phyloP scores from a whole-genome alignment of 2,329 filamentous ascomycete species.

The Trichoderma asperellum region DNA sequence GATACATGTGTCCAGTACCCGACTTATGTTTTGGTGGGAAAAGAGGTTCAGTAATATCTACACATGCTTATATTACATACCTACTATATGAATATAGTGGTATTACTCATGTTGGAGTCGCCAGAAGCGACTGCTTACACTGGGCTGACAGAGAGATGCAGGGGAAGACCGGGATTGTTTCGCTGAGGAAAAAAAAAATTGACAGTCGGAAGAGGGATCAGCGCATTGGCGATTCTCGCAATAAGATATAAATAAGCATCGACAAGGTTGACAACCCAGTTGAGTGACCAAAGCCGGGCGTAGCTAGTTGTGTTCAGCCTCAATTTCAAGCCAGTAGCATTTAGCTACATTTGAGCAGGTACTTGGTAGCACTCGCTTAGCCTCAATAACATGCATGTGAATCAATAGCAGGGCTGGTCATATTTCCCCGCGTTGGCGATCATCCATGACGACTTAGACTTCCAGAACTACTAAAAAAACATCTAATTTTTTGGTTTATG shows the following conservation, averaged over 20 bases:
- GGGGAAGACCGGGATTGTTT: background rate
- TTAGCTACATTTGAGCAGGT: background rate
- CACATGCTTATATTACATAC: background rate
- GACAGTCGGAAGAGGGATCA: background rate
- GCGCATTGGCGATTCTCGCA: background rate
- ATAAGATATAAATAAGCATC: background rate
- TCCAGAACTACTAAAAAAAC: background rate
- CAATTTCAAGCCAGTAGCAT: background rate
- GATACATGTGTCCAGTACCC: background rate
- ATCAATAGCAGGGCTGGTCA: background rate
- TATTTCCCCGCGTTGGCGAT: conserved; percentile 14
- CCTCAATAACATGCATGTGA: background rate
- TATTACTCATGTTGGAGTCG: background rate
- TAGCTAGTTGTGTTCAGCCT: conserved; percentile 7
- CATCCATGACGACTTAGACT: background rate
- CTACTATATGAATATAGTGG: background rate
- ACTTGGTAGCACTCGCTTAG: background rate
- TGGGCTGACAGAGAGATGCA: background rate
- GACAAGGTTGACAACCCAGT: background rate
- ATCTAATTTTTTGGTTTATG: background rate
- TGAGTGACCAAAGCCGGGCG: background rate
- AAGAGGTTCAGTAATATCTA: background rate
- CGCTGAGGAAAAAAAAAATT: background rate
- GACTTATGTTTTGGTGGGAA: background rate
- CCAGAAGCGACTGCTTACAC: background rate